phyloP scores from a whole-genome alignment of 345 rosid species.

The Eutrema yunnanense region DNA sequence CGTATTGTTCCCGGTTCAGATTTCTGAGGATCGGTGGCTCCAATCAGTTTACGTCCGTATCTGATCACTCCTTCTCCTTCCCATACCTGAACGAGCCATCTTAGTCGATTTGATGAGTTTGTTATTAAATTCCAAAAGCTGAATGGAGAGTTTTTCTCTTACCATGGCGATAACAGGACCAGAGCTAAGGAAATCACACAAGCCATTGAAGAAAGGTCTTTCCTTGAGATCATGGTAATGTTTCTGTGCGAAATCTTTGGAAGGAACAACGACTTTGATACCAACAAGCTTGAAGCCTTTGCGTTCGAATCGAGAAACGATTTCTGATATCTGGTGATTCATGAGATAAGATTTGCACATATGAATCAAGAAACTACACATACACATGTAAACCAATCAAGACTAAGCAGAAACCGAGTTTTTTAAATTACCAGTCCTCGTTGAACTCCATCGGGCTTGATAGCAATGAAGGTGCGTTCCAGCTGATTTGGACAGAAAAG shows the following conservation, averaged over 20 bases:
- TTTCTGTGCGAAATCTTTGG: conserved; percentile 81
- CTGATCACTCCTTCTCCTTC: conserved; percentile 97
- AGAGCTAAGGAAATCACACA: conserved; percentile 96
- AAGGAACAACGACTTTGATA: conserved; percentile 67
- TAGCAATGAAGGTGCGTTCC: conserved; percentile 88
- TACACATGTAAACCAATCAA: not conserved
- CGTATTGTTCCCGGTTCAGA: conserved; percentile 98
- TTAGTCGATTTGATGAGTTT: not conserved
- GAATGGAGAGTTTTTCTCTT: conserved; percentile 2
- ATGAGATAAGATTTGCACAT: not conserved
- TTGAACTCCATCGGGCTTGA: conserved; percentile 74
- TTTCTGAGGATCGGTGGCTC: conserved; percentile 99
- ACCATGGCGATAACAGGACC: conserved; percentile 99
- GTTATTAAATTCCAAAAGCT: not conserved
- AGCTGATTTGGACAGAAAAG: conserved; percentile 36
- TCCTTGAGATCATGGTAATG: conserved; percentile 93
- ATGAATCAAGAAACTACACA: not conserved
- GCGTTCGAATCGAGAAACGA: conserved; percentile 88
- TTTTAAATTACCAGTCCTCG: conserved; percentile 67
- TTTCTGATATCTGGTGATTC: conserved; percentile 63
- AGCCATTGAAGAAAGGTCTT: conserved; percentile 90
- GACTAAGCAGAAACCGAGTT: not conserved
- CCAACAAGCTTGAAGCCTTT: conserved; percentile 98
- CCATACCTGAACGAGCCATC: conserved; percentile 82
- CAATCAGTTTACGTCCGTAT: conserved; percentile 91